Evolutionary conservation across 2,329 filamentous ascomycete species (phyloP), one percentile per base, ranked within the genome.

Genomic region (Aspergillus unguis): DNA sequence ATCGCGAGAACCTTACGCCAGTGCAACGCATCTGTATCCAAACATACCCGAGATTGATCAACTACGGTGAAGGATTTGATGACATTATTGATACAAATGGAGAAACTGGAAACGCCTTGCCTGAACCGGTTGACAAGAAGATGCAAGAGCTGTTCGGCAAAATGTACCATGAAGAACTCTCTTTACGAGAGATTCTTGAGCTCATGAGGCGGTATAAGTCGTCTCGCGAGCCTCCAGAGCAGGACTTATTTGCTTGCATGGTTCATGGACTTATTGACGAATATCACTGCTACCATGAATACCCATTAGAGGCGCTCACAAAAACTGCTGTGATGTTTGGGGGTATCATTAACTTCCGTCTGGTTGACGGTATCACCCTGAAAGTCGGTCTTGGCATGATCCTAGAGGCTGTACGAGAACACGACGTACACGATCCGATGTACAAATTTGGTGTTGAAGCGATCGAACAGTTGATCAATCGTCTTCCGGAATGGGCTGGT

Each of bases 61-160:
- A 99, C 65, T 97, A 96, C 62, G 92, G 91, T 2, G 90, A 95
- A 71, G 91, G 89, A 3, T 92, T 87, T 57, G 91, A 99, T 70
- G 88, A 94, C 52, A 85, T 97, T 38, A 92, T 99, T 59, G 90
- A 97, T 64, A 79, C 81, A 7, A 96, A 95, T 65, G 88, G 90
- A 41, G 82, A 85, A 61, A 83, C 86, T 23, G 86, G 89, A n/a
- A 95, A 97, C 64, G 80, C 83, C 1, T 80, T 99, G 1, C 87
- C 92, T 0, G 79, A 82, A 23, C 84, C 85, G 25, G 90, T 92
- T 49, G 92, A 95, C 61, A 84, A 82, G 58, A 89, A 90, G 69
- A 99, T 99, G 94, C 92, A 97, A 66, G 90, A 96, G 60, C 86
- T 96, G 58, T 99, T 96, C 71, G 96, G 96, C 72, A 89, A 89